Percentiles rank a stretch among this genome's conserved stretches.
phyloP scores from a whole-genome alignment of 306 rosid species.

The Begonia peltatifolia region DNA sequence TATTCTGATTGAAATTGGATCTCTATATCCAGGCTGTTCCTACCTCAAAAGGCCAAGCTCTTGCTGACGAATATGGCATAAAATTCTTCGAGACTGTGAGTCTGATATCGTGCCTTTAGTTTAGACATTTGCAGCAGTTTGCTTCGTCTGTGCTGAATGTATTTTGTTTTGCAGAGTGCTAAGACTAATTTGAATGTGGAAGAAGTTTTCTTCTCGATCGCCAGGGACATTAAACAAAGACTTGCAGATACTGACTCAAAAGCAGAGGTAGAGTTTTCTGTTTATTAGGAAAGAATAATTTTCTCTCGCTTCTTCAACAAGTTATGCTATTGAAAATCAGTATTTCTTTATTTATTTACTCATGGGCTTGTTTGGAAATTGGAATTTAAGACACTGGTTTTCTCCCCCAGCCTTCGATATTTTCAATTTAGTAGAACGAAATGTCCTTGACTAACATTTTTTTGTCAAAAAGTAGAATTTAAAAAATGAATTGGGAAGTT shows the following conservation, averaged over 20 bases:
- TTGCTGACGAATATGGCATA: constrained; percentile 92
- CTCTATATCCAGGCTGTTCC: constrained; percentile 68
- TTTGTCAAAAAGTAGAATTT: too few relatives aligned
- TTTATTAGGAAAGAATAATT: neutral
- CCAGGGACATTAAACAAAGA: constrained; percentile 93
- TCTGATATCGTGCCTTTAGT: neutral
- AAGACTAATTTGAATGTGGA: constrained; percentile 92
- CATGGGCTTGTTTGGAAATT: too few relatives aligned
- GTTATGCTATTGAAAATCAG: too few relatives aligned
- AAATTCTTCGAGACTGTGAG: constrained; percentile 90
- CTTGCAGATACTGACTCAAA: constrained; percentile 82
- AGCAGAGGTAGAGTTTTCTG: constrained; percentile 47
- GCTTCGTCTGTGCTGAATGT: constrained; percentile 16
- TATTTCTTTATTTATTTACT: too few relatives aligned
- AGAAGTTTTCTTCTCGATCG: constrained; percentile 93
- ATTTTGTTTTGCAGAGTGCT: constrained; percentile 60
- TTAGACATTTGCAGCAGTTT: constrained; percentile 5
- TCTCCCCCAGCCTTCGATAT: neutral
- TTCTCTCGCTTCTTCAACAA: too few relatives aligned
- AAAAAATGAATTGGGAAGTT: too few relatives aligned
- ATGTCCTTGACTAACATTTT: too few relatives aligned
- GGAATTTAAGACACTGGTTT: too few relatives aligned
- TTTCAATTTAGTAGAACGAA: neutral
- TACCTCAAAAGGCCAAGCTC: constrained; percentile 87
- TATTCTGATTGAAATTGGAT: constrained; percentile 8